These are phyloP conservation scores for Botrytis tulipae DNA, from an alignment of 2,329 filamentous ascomycete species.

Conservation along the genomic window DNA sequence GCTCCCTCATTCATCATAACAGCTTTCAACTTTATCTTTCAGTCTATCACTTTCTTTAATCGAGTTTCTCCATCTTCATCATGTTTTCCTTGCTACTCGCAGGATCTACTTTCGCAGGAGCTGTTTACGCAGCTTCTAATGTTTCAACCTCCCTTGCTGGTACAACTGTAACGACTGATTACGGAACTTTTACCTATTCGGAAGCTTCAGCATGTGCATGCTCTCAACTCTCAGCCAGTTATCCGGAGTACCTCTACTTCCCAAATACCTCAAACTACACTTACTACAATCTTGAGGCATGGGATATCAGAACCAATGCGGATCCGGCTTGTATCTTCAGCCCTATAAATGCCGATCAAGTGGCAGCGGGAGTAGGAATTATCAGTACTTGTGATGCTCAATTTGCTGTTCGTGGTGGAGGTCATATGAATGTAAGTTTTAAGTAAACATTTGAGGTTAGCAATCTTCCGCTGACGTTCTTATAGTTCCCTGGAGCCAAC, in stretches of 20 bases:
- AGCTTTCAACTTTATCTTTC: neutral
- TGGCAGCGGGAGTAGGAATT: conserved; percentile 26
- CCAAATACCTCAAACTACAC: conserved; percentile 4
- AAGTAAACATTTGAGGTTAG: neutral
- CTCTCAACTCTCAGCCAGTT: neutral
- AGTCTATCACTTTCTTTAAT: neutral
- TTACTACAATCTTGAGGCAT: conserved; percentile 3
- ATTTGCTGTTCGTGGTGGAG: conserved; percentile 34
- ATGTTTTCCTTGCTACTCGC: neutral
- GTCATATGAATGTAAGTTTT: conserved; percentile 25
- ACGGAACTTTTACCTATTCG: neutral
- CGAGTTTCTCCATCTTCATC: neutral
- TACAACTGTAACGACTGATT: neutral
- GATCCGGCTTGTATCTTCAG: conserved; percentile 17
- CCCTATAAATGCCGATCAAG: conserved; percentile 12
- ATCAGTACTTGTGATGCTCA: conserved; percentile 26
- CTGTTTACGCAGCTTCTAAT: conserved; percentile 1
- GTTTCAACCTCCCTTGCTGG: neutral
- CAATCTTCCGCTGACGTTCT: neutral
- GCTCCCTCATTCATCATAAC: neutral
- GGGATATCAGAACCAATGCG: conserved; percentile 8
- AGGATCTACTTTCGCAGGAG: neutral
- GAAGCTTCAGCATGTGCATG: conserved; percentile 13
- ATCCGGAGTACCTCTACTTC: neutral
- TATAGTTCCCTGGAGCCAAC: conserved; percentile 45